Percentiles rank a stretch among this genome's conserved stretches.
These are phyloP conservation scores for Calonectria pseudoturangicola DNA, from an alignment of 2,329 filamentous ascomycete genomes.

Conservation along the genomic window DNA sequence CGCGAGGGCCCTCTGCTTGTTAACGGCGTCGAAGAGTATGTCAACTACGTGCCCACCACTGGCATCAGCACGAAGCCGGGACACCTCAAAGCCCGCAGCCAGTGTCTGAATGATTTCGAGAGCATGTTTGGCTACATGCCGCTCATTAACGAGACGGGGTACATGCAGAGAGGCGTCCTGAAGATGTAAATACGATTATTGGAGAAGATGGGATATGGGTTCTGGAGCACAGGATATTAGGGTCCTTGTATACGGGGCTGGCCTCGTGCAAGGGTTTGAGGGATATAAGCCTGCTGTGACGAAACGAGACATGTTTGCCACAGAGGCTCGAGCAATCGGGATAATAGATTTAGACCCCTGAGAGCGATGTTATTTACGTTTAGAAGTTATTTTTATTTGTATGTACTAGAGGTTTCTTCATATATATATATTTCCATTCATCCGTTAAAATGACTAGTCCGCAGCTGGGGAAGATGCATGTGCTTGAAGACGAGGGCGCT, in stretches of 20 bases:
- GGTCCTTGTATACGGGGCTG: not conserved
- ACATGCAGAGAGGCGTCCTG: constrained; percentile 57
- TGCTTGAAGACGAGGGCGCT: no score
- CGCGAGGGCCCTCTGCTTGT: constrained; percentile 60
- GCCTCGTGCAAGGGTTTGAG: not conserved
- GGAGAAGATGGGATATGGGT: not conserved
- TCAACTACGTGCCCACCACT: constrained; percentile 56
- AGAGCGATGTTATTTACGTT: not conserved
- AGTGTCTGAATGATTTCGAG: constrained; percentile 61
- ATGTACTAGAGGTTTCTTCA: not conserved
- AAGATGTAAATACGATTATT: not conserved
- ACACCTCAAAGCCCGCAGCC: constrained; percentile 57
- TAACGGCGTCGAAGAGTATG: constrained; percentile 56
- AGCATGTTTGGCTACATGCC: constrained; percentile 60
- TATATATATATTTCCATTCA: not conserved
- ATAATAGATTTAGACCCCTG: not conserved
- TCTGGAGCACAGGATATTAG: not conserved
- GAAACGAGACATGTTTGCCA: not conserved
- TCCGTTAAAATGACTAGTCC: not conserved
- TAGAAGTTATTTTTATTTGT: not conserved
- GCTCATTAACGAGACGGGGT: constrained; percentile 57
- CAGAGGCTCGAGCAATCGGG: not conserved
- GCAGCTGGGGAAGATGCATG: no score
- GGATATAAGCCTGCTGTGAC: not conserved
- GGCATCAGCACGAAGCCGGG: constrained; percentile 59